These are phyloP conservation scores for Polychytrium aggregatum DNA, from an alignment of 192 early-diverging fungal genomes.

Conservation along the genomic window DNA sequence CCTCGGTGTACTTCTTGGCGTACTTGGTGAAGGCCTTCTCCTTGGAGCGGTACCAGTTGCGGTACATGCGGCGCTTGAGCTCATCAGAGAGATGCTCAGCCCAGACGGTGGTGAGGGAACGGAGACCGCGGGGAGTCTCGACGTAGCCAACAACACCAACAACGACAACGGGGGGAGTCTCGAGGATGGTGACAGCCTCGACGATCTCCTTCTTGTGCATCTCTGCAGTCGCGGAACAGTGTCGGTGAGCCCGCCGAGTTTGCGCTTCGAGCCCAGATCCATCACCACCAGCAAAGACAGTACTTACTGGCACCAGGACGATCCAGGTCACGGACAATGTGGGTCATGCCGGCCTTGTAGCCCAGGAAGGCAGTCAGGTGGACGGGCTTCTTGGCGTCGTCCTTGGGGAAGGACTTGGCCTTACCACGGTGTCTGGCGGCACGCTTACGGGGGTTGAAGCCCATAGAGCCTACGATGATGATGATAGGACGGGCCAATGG, in stretches of 20 bases:
- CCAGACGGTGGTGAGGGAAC: conserved; percentile 98
- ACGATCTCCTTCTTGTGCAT: conserved; percentile 99
- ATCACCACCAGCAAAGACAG: too few relatives aligned
- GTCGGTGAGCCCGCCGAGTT: too few relatives aligned
- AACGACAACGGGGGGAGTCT: conserved; percentile 93
- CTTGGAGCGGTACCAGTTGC: conserved; percentile 99
- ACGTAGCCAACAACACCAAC: conserved; percentile 99
- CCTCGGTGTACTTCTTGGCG: conserved; percentile 89
- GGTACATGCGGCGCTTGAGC: conserved; percentile 99
- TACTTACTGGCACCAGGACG: conserved; percentile 88
- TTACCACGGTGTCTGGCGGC: conserved; percentile 88
- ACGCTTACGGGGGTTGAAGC: conserved; percentile 80
- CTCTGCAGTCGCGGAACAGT: conserved; percentile 40
- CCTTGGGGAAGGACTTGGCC: conserved; percentile 98
- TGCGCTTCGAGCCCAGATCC: too few relatives aligned
- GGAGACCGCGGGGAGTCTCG: conserved; percentile 95
- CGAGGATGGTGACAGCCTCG: conserved; percentile 96
- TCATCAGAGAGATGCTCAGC: conserved; percentile 97
- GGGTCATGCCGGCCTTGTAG: conserved; percentile 99
- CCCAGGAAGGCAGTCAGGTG: conserved; percentile 99
- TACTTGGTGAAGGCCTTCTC: conserved; percentile 99
- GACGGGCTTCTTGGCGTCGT: conserved; percentile 86
- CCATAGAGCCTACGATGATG: conserved; percentile 35
- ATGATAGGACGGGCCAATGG: conserved; percentile 44
- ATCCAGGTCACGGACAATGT: conserved; percentile 98